These are phyloP conservation scores for Ambrosia hybrid DNA, from an alignment of 140 eudicot species.

Conservation along the genomic window DNA sequence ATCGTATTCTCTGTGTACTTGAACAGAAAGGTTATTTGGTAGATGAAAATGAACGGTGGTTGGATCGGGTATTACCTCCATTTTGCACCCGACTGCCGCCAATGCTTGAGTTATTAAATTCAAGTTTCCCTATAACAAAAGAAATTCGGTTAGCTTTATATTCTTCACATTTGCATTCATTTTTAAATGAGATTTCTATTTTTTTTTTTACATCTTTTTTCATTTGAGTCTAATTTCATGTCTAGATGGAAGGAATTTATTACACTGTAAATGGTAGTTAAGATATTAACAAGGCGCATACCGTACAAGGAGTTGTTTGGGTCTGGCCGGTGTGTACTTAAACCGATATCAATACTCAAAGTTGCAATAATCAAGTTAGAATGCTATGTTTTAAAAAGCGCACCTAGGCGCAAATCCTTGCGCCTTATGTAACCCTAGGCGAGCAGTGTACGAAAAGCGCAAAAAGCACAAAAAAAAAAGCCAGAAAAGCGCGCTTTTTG, in stretches of 20 bases:
- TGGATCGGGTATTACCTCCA: constrained; percentile 88
- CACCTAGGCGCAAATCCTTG: too few species aligned
- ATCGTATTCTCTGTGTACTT: constrained; percentile 79
- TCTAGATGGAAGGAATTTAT: background rate
- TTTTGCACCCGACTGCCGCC: constrained; percentile 91
- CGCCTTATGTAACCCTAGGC: too few species aligned
- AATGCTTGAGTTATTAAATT: constrained; percentile 93
- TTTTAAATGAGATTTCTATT: background rate
- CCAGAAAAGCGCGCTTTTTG: too few species aligned
- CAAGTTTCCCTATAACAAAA: constrained; percentile 62
- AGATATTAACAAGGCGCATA: too few species aligned
- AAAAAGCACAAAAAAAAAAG: too few species aligned
- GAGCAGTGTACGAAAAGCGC: too few species aligned
- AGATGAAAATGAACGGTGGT: constrained; percentile 76
- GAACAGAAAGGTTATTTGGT: constrained; percentile 85
- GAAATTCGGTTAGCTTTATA: background rate
- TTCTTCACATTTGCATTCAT: background rate
- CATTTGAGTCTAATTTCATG: background rate
- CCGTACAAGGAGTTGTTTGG: too few species aligned
- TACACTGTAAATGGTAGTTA: background rate
- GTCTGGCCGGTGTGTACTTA: too few species aligned
- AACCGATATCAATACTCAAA: too few species aligned
- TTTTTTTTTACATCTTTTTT: too few species aligned
- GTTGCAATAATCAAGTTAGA: too few species aligned
- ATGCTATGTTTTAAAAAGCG: too few species aligned